Evolutionary conservation across 2,329 filamentous ascomycete species (phyloP).

Genomic region (Exophiala dermatitidis): DNA sequence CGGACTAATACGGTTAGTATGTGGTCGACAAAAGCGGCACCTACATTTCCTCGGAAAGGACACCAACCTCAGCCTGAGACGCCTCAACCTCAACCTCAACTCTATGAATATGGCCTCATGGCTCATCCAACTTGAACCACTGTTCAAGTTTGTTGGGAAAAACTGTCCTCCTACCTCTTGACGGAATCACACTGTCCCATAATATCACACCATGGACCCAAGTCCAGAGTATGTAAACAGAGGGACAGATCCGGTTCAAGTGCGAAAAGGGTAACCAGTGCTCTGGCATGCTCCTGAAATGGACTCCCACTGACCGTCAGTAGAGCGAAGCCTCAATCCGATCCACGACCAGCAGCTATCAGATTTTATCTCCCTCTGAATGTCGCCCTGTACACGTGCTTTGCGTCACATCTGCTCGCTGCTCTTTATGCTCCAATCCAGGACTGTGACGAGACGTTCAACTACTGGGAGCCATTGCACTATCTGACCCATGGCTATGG

Average conservation of each 20-base stretch:
- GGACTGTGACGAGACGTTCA: constrained; percentile 98
- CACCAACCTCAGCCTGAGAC: no score
- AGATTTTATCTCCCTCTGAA: constrained; percentile 63
- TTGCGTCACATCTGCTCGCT: constrained; percentile 65
- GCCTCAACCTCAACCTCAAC: no score
- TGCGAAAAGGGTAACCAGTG: constrained; percentile 7
- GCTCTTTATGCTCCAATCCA: constrained; percentile 85
- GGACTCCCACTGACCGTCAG: neutral
- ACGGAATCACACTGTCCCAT: neutral
- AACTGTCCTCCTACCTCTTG: neutral
- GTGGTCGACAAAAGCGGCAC: no score
- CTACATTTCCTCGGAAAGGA: no score
- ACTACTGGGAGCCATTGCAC: constrained; percentile 97
- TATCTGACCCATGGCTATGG: constrained; percentile 90
- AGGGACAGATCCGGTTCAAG: constrained; percentile 7
- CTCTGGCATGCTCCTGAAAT: neutral
- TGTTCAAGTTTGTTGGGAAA: no score
- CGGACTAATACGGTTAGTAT: no score
- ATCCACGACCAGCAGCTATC: constrained; percentile 33
- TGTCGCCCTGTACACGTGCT: constrained; percentile 71
- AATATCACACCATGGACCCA: constrained; percentile 6
- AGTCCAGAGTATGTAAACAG: constrained; percentile 12
- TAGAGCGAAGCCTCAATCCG: constrained; percentile 27
- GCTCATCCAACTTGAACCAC: no score
- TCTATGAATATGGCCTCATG: no score